phyloP scores from a whole-genome alignment of 345 rosid species.

The Populus deltoides region DNA sequence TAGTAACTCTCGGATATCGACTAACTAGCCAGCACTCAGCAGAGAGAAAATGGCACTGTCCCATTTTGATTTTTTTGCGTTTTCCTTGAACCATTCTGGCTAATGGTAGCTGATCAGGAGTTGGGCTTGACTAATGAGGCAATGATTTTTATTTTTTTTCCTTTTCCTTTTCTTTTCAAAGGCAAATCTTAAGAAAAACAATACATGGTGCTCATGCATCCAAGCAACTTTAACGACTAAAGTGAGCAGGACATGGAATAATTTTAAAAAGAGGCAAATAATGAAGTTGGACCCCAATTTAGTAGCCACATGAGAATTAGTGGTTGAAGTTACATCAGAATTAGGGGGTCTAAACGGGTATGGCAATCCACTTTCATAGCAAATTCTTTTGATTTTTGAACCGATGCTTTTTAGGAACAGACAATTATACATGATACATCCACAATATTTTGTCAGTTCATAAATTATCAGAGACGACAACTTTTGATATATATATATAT shows the following conservation, averaged over 20 bases:
- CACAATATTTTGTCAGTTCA: background rate
- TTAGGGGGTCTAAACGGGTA: background rate
- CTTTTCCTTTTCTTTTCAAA: no score
- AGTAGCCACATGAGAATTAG: background rate
- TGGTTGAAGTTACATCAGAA: background rate
- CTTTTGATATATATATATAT: background rate
- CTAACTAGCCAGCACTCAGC: background rate
- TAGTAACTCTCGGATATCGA: background rate
- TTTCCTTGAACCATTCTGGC: background rate
- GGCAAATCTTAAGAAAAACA: background rate
- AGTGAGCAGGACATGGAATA: background rate
- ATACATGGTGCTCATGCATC: background rate
- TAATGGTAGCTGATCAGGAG: background rate
- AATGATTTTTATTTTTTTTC: no score
- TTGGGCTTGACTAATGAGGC: background rate
- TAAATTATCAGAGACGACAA: background rate
- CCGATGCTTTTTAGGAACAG: background rate
- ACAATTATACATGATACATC: background rate
- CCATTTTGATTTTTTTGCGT: no score
- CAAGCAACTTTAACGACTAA: background rate
- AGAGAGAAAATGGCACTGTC: background rate
- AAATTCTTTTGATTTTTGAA: background rate
- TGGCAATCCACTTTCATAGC: background rate
- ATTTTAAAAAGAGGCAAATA: background rate
- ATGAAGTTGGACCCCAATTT: constrained; percentile 1